Percentiles rank a stretch among this genome's conserved stretches.
phyloP scores from a whole-genome alignment of 768 basidiomycete species.

The Mycena belliarum region DNA sequence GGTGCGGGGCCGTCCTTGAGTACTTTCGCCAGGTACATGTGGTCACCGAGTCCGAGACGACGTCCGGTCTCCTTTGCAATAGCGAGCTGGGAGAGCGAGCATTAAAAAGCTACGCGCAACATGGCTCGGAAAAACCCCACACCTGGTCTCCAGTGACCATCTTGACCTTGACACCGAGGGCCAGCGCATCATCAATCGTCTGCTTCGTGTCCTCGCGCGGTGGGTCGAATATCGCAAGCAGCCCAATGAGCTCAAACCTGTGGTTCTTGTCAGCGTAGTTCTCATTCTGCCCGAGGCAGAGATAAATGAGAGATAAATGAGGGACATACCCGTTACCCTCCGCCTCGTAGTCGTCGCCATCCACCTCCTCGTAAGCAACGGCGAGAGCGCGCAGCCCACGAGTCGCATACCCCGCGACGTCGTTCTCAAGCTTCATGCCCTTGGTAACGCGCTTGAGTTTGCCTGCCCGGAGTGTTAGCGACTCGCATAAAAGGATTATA shows the following conservation, averaged over 20 bases:
- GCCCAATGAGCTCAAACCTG: conserved; percentile 95
- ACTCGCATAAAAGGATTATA: no score
- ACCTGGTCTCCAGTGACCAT: conserved; percentile 99
- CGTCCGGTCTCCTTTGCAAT: conserved; percentile 99
- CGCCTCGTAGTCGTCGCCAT: conserved; percentile 75
- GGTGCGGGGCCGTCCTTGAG: conserved; percentile 93
- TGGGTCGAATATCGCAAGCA: conserved; percentile 96
- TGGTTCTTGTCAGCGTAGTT: no score
- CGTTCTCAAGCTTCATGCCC: conserved; percentile 94
- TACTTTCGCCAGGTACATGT: conserved; percentile 99
- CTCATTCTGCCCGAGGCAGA: no score
- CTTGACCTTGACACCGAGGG: conserved; percentile 97
- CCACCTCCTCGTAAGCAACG: conserved; percentile 88
- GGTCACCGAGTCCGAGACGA: conserved; percentile 95
- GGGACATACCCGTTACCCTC: conserved; percentile 97
- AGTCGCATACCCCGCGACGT: conserved; percentile 94
- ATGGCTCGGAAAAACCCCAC: no score
- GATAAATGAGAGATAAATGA: no score
- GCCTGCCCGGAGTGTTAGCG: no score
- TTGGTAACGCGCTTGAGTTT: conserved; percentile 99
- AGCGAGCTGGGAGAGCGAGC: no score
- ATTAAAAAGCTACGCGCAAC: no score
- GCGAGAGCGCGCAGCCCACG: conserved; percentile 98
- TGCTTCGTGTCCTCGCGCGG: conserved; percentile 98
- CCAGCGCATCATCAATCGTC: conserved; percentile 95